Conservation (phyloP, 2,329 filamentous ascomycete genomes). For the Colletotrichum somersetense region DNA sequence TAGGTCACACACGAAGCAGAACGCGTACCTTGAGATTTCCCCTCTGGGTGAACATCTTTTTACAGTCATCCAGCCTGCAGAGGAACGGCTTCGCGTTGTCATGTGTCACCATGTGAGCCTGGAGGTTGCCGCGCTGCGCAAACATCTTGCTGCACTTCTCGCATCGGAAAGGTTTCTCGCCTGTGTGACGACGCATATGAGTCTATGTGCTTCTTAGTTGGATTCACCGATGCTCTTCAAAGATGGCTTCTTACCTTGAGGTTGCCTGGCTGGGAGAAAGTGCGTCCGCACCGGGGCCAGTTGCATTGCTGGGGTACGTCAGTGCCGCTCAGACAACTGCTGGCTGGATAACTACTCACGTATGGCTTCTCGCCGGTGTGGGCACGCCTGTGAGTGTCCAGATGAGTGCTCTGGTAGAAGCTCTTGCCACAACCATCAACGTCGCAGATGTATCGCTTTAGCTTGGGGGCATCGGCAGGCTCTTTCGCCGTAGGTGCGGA, state of each 20-base stretch:
- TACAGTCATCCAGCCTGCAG: conserved; percentile 85
- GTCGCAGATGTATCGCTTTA: conserved; percentile 79
- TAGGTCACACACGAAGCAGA: conserved; percentile 2
- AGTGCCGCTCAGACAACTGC: conserved; percentile 42
- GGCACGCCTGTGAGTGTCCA: conserved; percentile 88
- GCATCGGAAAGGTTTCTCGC: conserved; percentile 87
- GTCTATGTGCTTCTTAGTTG: no score
- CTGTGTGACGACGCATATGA: conserved; percentile 88
- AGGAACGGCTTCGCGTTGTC: conserved; percentile 81
- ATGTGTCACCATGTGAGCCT: conserved; percentile 86
- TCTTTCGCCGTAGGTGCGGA: no score
- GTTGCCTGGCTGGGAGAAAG: conserved; percentile 92
- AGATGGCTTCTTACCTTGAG: conserved; percentile 72
- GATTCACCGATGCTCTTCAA: no score
- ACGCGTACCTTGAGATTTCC: conserved; percentile 86
- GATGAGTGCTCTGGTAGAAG: conserved; percentile 92
- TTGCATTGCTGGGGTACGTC: conserved; percentile 70
- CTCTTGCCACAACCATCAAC: conserved; percentile 81
- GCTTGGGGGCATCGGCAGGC: conserved; percentile 26
- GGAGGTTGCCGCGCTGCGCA: conserved; percentile 87
- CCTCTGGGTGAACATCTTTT: conserved; percentile 88
- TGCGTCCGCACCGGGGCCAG: conserved; percentile 78
- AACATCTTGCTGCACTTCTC: conserved; percentile 85
- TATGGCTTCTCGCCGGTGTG: conserved; percentile 94
- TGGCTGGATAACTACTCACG: conserved; percentile 65